Conservation (phyloP, 257 asterid genomes). For the Voacanga thouarsii region DNA sequence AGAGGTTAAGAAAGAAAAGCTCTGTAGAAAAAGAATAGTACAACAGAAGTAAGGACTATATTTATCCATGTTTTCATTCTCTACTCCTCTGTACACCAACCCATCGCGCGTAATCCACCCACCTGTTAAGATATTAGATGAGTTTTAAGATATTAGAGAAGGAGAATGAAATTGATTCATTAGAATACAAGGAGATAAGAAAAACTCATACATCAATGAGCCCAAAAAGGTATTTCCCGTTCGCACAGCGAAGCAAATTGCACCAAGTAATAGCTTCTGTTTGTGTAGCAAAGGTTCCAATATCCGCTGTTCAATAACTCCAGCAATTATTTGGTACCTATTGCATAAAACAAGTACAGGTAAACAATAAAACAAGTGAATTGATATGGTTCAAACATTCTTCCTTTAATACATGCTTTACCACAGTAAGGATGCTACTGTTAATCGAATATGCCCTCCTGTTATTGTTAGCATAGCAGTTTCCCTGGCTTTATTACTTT, state of each 20-base stretch:
- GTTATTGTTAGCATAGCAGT: too few species aligned
- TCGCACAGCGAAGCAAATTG: conserved; percentile 78
- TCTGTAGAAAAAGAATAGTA: conserved; percentile 3
- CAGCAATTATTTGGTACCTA: conserved; percentile 93
- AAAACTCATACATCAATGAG: conserved; percentile 65
- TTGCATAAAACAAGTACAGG: neutral
- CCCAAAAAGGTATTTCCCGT: conserved; percentile 97
- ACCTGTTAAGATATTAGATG: conserved; percentile 44
- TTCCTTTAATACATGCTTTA: neutral
- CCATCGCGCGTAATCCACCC: conserved; percentile 98
- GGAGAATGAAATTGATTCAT: conserved; percentile 2
- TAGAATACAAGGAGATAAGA: neutral
- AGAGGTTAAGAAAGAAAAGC: neutral
- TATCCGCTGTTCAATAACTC: conserved; percentile 78
- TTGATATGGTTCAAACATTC: neutral
- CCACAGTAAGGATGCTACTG: too few species aligned
- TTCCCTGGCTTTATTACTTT: too few species aligned
- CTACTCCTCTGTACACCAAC: conserved; percentile 69
- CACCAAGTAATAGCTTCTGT: conserved; percentile 68
- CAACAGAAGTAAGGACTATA: neutral
- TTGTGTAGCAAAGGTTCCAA: conserved; percentile 87
- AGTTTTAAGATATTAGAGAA: neutral
- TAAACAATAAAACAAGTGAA: neutral
- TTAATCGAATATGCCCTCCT: too few species aligned
- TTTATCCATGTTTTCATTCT: conserved; percentile 32